A percentile compares a stretch with the other conserved stretches of the same genome.
These are phyloP conservation scores for Cubamyces sp. DNA, from an alignment of 768 basidiomycete species.

Conservation along the genomic window DNA sequence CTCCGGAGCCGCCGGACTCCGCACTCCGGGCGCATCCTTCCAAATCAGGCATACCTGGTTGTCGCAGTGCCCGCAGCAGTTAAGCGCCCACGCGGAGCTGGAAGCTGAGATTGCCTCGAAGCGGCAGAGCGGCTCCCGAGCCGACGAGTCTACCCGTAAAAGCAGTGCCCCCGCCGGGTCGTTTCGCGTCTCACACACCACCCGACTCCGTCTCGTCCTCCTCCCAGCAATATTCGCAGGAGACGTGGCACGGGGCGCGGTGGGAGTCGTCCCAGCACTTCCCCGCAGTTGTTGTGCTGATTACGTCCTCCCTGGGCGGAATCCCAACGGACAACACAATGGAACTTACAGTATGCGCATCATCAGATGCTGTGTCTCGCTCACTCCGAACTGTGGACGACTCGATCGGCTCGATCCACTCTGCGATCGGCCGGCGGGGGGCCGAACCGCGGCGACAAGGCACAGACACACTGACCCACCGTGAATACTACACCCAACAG, in stretches of 20 bases:
- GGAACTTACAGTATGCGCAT: no score
- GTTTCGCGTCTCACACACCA: not conserved
- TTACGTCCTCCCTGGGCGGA: no score
- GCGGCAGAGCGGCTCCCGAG: slow-evolving; percentile 3
- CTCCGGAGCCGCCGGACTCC: not conserved
- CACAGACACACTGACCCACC: no score
- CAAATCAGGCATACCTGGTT: not conserved
- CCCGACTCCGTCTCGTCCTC: not conserved
- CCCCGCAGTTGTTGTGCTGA: no score
- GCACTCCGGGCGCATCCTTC: slow-evolving; percentile 5
- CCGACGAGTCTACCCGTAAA: not conserved
- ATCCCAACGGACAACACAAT: no score
- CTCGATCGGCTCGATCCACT: slow-evolving; percentile 3
- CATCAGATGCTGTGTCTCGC: not conserved
- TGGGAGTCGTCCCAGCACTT: no score
- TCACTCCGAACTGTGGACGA: not conserved
- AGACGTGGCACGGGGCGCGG: no score
- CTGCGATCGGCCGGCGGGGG: not conserved
- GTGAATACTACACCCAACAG: no score
- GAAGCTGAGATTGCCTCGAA: slow-evolving; percentile 19
- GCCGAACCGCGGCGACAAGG: not conserved
- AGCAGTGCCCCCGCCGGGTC: slow-evolving; percentile 17
- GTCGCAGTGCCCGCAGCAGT: not conserved
- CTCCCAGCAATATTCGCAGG: no score
- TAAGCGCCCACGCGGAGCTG: slow-evolving; percentile 17